Conservation (phyloP, 2,329 filamentous ascomycete species). For the Diaporthe batatas region DNA sequence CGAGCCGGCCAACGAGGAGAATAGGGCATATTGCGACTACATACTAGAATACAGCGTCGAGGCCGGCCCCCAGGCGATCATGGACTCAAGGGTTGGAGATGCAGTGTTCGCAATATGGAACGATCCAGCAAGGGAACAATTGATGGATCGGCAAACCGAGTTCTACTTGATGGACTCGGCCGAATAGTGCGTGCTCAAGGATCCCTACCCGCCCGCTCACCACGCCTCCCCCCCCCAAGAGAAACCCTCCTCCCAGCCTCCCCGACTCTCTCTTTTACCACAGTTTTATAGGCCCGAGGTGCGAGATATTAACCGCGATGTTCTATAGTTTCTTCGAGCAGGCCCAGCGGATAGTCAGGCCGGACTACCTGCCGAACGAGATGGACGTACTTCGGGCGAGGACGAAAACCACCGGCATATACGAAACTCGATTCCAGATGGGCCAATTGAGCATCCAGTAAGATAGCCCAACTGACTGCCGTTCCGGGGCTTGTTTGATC, state of each 20-base stretch:
- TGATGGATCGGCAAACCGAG: constrained; percentile 95
- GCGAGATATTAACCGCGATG: not conserved
- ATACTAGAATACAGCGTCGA: constrained; percentile 91
- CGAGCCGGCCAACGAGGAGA: constrained; percentile 78
- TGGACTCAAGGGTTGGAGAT: constrained; percentile 84
- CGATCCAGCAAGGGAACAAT: constrained; percentile 83
- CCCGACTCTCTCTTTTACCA: not conserved
- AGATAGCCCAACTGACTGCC: constrained; percentile 53
- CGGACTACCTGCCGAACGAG: constrained; percentile 91
- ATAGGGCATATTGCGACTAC: constrained; percentile 81
- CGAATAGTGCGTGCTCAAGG: constrained; percentile 81
- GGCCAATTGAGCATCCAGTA: constrained; percentile 99
- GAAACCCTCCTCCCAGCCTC: not conserved
- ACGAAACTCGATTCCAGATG: constrained; percentile 99
- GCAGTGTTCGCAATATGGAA: constrained; percentile 92
- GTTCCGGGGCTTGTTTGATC: not conserved
- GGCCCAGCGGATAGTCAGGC: constrained; percentile 83
- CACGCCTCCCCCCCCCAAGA: no score
- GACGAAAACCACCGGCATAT: constrained; percentile 99
- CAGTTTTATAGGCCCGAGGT: not conserved
- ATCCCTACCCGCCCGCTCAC: constrained; percentile 17
- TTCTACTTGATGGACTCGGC: constrained; percentile 99
- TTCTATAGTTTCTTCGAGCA: constrained; percentile 92
- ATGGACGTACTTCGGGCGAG: constrained; percentile 94
- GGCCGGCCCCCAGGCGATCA: constrained; percentile 86